These are phyloP conservation scores for Cutaneotrichosporon dermatis DNA, from an alignment of 1,284 basidiomycete species.

Conservation along the genomic window DNA sequence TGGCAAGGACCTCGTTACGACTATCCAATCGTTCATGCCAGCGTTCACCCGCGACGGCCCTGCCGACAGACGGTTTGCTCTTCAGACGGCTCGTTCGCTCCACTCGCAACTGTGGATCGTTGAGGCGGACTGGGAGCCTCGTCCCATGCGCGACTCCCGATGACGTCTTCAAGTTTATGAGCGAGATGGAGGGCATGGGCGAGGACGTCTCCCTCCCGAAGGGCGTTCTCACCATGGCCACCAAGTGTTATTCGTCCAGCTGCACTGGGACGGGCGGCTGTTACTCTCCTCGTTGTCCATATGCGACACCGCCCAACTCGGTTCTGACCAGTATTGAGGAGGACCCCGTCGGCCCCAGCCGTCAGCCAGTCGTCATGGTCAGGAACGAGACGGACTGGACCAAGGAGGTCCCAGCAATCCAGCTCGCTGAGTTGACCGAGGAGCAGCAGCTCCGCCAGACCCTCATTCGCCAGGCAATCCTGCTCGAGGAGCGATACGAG, in stretches of 20 bases:
- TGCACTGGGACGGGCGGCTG: slow-evolving; percentile 47
- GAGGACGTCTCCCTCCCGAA: slow-evolving; percentile 58
- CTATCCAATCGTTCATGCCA: slow-evolving; percentile 73
- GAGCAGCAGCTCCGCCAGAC: slow-evolving; percentile 80
- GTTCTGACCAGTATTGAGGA: slow-evolving; percentile 27
- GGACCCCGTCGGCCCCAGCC: neutral
- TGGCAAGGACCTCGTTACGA: slow-evolving; percentile 83
- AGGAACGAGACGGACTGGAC: slow-evolving; percentile 57
- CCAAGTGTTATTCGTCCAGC: slow-evolving; percentile 66
- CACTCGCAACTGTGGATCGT: slow-evolving; percentile 93
- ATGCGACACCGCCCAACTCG: slow-evolving; percentile 53
- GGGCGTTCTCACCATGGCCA: slow-evolving; percentile 52
- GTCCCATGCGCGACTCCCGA: slow-evolving; percentile 83
- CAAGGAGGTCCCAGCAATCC: slow-evolving; percentile 61
- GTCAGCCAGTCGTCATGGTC: neutral
- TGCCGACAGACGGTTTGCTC: slow-evolving; percentile 70
- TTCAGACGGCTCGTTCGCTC: slow-evolving; percentile 79
- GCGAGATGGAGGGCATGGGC: slow-evolving; percentile 62
- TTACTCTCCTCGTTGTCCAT: slow-evolving; percentile 65
- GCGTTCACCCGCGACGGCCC: slow-evolving; percentile 66
- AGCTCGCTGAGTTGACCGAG: slow-evolving; percentile 65
- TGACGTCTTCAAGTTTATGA: slow-evolving; percentile 93
- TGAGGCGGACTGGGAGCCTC: slow-evolving; percentile 92
- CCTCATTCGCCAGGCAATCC: slow-evolving; percentile 85
- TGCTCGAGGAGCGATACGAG: slow-evolving; percentile 84